Evolutionary conservation across 305 asterid species (phyloP), one percentile per base, ranked within the genome.

Genomic region (Vinca major): DNA sequence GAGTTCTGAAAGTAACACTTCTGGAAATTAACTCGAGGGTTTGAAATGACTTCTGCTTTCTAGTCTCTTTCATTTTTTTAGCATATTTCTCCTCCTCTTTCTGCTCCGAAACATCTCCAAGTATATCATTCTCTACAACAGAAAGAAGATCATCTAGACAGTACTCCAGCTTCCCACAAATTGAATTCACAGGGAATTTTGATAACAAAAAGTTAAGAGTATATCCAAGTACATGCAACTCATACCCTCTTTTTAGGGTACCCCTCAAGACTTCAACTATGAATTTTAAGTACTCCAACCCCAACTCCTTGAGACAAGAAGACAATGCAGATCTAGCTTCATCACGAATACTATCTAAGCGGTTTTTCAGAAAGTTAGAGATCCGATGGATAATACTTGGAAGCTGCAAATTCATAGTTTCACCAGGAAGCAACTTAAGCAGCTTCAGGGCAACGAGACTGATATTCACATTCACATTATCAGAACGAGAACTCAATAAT

Each of bases 71-170:
- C 99, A 91, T 91, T 71, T 89, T 94, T 47, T 93, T 88, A 85
- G 99, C 96, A 79, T 91, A 80, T 83, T 91, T 91, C 26, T 94
- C 99, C 67, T 91, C 99, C 68, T 94, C 99, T 82, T 94, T 94
- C 89, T 94, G 91, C 70, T 87, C 96, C 11, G 99, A 89, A 82
- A 94, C 96, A 80, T 77, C 95, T 66, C 96, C 97, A 61, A 94
- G 87, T 72, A 94, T 88, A 79, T 94, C 99, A 70, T 79, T 88
- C 76, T 77, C 84, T 54, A 81, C 85, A 55, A 94, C 82, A 43
- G 83, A 79, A 36, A 94, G 91, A 79, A 94, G 96, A 76, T 91
- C 99, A 37, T 71, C 85, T 69, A 94, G 78, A 73, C 97, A 94
- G 79, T 84, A 85, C 74, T 94, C 97, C 84, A 94, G 77, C 78